These are phyloP conservation scores for Alternaria triticimaculans DNA, from an alignment of 2,329 filamentous ascomycete genomes.

Conservation along the genomic window DNA sequence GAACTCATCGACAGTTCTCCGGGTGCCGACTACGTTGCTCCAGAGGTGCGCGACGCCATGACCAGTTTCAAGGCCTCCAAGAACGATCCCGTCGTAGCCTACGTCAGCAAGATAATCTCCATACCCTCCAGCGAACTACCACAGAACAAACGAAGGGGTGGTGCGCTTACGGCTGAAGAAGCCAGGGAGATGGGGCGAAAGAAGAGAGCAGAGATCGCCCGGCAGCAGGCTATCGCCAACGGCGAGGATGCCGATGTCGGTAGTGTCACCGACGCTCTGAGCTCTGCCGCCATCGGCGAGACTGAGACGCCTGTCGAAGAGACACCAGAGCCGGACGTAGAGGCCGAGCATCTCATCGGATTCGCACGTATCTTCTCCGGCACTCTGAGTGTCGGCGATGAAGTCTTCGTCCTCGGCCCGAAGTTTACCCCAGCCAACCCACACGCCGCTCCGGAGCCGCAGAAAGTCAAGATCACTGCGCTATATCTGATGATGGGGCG, in stretches of 20 bases:
- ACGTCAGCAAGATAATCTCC: conserved; percentile 98
- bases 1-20: conserved; percentile 81
- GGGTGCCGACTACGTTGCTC: conserved; percentile 73
- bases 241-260: conserved; percentile 57
- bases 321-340: conserved; percentile 63
- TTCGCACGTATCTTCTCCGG: conserved; percentile 96
- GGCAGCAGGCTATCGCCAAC: conserved; percentile 68
- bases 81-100: conserved; percentile 83
- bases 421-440: conserved; percentile 88
- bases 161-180: conserved; percentile 81
- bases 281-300: conserved; percentile 62
- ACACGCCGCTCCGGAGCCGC: conserved; percentile 73
- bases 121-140: conserved; percentile 91
- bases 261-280: conserved; percentile 65
- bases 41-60: conserved; percentile 79
- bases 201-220: conserved; percentile 88
- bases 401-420: conserved; percentile 87
- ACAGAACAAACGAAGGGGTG: conserved; percentile 76
- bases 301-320: conserved; percentile 42
- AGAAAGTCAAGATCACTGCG: conserved; percentile 83
- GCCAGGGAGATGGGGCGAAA: conserved; percentile 84
- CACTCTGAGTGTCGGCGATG: conserved; percentile 85
- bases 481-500: conserved; percentile 97
- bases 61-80: conserved; percentile 74
- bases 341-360: conserved; percentile 88